Evolutionary conservation across 2,329 filamentous ascomycete species (phyloP), one percentile per base, ranked within the genome.

Genomic region (Ascosphaera acerosa): DNA sequence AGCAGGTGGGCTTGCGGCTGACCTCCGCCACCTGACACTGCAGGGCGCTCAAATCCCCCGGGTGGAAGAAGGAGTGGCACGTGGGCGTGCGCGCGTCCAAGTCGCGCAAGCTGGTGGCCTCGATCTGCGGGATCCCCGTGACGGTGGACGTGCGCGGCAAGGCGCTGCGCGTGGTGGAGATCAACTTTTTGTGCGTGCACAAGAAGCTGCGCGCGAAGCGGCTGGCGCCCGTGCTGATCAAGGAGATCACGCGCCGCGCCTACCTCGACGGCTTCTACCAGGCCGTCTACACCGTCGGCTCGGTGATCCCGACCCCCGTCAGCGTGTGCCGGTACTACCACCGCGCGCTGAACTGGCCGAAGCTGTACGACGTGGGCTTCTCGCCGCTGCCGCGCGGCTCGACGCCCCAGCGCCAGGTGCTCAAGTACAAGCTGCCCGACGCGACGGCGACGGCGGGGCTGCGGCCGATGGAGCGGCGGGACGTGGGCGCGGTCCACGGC

Each of bases 151-250:
- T 97, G 27, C 76, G 82, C 38, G 61, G 74, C 36, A 76, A 76
- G 36, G 56, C 66, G 34, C 55, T 97, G 36, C 66, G 70, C 38
- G 73, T 76, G 41, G 81, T 77, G 30, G 87, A 97, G 52, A 87
- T 97, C 55, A 97, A 97, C 59, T 97, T 94, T 55, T 71, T 97
- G 40, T 90, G 82, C 46, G 74, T 97, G 33, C 87, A 97, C 62
- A 94, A 94, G 62, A 94, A 94, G 56, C 69, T 97, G 18, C 77
- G 87, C 31, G 70, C 76, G 35, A 92, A 94, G 59, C 73, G 87
- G 33, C 68, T 97, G 27, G 72, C 87, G 0, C 87, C 87, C 0
- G 76, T 94, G 2, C 67, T 97, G 32, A 97, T 97, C 60, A 92
- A 92, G 53, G 87, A 97, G 51, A 80, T 97, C 43, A 97, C 87